Percentiles rank a stretch among this genome's conserved stretches.
Conservation (phyloP, 257 asterid species). For the Ligustrum vulgare region DNA sequence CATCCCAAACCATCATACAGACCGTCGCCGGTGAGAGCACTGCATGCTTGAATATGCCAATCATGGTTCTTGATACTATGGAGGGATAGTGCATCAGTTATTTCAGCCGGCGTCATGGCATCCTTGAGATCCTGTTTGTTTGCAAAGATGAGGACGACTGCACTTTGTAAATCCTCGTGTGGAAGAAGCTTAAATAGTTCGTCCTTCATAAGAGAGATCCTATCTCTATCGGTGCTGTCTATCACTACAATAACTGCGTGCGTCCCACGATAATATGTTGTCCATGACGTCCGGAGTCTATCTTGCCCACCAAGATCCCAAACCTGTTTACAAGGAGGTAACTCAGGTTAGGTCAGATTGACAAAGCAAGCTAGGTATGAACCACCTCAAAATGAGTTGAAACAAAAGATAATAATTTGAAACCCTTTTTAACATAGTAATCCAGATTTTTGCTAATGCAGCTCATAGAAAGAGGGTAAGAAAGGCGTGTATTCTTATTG, state of each 20-base stretch:
- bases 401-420: conserved; percentile 11
- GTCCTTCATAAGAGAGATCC: conserved; percentile 88
- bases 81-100: conserved; percentile 91
- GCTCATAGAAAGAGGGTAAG: neutral
- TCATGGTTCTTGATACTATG: conserved; percentile 97
- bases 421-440: neutral
- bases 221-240: conserved; percentile 94
- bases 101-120: conserved; percentile 98
- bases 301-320: conserved; percentile 99
- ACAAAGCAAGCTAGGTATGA: neutral
- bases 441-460: neutral
- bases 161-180: conserved; percentile 76
- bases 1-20: conserved; percentile 95
- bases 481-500: neutral
- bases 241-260: conserved; percentile 87
- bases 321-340: conserved; percentile 42
- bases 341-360: neutral
- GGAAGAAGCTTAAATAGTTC: conserved; percentile 87
- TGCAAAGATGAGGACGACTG: conserved; percentile 83
- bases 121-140: conserved; percentile 97
- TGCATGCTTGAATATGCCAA: conserved; percentile 98
- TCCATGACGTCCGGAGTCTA: conserved; percentile 88
- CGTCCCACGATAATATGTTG: conserved; percentile 93
- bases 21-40: conserved; percentile 95
- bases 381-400: neutral